Base-by-base conservation (phyloP, 2,329 filamentous ascomycete species). In the Monascus ruber region DNA sequence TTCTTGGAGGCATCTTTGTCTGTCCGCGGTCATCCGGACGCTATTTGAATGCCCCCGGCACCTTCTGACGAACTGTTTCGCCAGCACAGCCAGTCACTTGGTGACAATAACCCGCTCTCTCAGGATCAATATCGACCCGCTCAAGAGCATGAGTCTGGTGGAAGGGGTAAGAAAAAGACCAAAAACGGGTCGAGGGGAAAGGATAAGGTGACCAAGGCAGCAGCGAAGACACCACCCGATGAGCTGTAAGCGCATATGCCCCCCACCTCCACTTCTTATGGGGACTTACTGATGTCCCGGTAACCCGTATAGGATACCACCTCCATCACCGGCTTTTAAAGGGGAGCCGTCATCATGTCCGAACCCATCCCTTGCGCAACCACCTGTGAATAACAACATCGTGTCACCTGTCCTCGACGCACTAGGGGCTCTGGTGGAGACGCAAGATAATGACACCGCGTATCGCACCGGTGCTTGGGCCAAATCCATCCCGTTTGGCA, bases 391-490 rank as follows among this genome's bases (percentile, higher is more conserved):
- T 35, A 53, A 51, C 37, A 41, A 49, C 31, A 52, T 59, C 27
- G 52, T 52, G 25, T 61, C 63, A 5, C 63, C 64, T 8, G 55
- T 59, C n/a, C 52, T 66, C 34, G 58, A 62, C 43, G 58, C 58
- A 10, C 50, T 66, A 10, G 60, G 51, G 17, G 54, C 59, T 9
- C 46, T 62, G 26, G 48, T 46, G 35, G 53, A 54, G 25, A 48
- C 53, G 10, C 48, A 50, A 5, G 57, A 59, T 17, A 57, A 53
- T 33, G 60, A 66, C 35, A 51, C 62, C 5, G 50, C 49, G 27
- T 49, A 52, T 32, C 54, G 62, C 33, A 67, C 64, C 4, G 61
- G 60, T 47, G 63, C 58, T n/a, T 69, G 65, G 65, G 59, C 64
- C 29, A 59, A 60, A 38, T 59, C 62, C 8, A 58, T 68, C n/a